Evolutionary conservation across 345 rosid species (phyloP), one percentile per base, ranked within the genome.

Genomic region (Iberis pinnata): DNA sequence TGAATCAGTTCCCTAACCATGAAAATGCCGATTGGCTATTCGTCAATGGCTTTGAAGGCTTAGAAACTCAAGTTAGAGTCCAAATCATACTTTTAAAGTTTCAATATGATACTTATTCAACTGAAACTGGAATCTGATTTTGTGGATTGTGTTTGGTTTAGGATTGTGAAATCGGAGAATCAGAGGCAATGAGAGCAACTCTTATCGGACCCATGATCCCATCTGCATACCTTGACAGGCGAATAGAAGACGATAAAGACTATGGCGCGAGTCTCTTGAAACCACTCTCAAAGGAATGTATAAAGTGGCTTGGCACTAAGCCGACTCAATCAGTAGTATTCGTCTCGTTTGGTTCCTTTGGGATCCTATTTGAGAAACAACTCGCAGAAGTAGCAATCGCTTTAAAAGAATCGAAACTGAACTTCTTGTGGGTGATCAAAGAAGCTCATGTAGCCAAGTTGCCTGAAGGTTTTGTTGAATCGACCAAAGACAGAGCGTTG

Each of bases 171-270:
- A 60, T 8, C 63, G 67, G 67, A 8, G 67, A 74, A 35, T 61
- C 74, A 1, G 70, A 68, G 43, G 64, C 76, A 9, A 80, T 85
- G 79, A 80, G 60, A 0, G 86, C 65, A n/a, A 80, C 77, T 49
- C 56, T 83, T 65, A 79, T 86, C 0, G 95, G 90, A 17, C 95
- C 88, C 0, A 76, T 80, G 95, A 75, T 80, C 13, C 95, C 95
- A 16, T 79, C 82, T 0, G 71, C 74, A 0, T 83, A 80, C 40
- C 45, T 79, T 11, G 90, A 79, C 13, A 73, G 67, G 3, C 43
- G 80, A 18, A 75, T 79, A 15, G 66, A 71, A 46, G 76, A 57
- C 4, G 90, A 86, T 65, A 55, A 39, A 49, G 80, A 73, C 27
- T 83, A 83, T 9, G 95, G 95, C 12, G 76, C 95, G 14, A 80